Evolutionary conservation across 805 yeast genomes (phyloP).

Genomic region (Monosporozyma siamensis): DNA sequence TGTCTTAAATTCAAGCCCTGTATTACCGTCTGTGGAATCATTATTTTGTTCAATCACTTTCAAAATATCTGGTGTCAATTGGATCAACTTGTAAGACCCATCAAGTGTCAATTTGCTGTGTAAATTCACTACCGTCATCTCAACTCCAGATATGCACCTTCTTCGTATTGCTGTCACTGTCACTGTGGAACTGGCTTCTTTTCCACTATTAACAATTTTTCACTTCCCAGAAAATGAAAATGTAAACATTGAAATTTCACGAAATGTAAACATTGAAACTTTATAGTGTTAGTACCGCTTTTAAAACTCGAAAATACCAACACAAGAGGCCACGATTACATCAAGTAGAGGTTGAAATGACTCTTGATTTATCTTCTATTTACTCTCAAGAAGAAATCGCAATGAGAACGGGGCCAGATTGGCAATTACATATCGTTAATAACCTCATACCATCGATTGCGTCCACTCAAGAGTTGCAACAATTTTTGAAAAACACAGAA

Average conservation of each 20-base stretch:
- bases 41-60: slow-evolving; percentile 23
- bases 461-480: not conserved
- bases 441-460: slow-evolving; percentile 2
- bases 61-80: slow-evolving; percentile 43
- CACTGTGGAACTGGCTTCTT: too few relatives aligned
- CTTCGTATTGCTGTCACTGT: too few relatives aligned
- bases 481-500: slow-evolving; percentile 1
- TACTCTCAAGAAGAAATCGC: slow-evolving; percentile 7
- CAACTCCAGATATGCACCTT: not conserved
- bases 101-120: slow-evolving; percentile 19
- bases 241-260: slow-evolving; percentile 1
- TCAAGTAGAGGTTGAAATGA: not conserved
- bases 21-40: slow-evolving; percentile 5
- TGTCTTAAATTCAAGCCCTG: slow-evolving; percentile 24
- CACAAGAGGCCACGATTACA: not conserved
- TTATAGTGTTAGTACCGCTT: too few relatives aligned
- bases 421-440: not conserved
- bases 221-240: not conserved
- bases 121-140: slow-evolving; percentile 11
- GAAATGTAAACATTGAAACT: too few relatives aligned
- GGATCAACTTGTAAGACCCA: slow-evolving; percentile 39
- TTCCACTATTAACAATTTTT: too few relatives aligned
- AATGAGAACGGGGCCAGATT: not conserved
- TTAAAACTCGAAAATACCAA: not conserved
- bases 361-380: slow-evolving; percentile 8